phyloP scores from a whole-genome alignment of 495 filamentous ascomycete genomes.

The Melanomma pulvis-pyrius region DNA sequence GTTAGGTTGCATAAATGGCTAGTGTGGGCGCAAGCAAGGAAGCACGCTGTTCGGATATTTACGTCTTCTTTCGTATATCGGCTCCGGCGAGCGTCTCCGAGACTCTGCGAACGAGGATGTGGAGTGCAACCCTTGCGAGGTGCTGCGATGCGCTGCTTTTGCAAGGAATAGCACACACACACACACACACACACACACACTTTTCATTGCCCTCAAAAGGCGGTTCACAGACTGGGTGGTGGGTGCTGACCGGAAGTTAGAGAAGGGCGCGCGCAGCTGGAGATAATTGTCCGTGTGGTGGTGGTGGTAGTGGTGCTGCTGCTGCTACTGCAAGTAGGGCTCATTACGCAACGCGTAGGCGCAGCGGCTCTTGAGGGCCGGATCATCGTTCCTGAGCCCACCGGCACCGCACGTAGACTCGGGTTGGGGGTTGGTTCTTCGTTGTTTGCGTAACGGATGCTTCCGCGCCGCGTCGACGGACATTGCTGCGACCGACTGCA shows the following conservation, averaged over 20 bases:
- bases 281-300: conserved; percentile 28
- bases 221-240: neutral
- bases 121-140: neutral
- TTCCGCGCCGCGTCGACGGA: conserved; percentile 13
- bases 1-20: neutral
- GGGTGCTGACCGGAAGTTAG: conserved; percentile 28
- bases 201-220: neutral
- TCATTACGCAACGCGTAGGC: neutral
- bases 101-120: neutral
- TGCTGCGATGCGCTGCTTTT: conserved; percentile 11
- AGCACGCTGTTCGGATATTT: neutral
- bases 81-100: neutral
- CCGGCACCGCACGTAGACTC: neutral
- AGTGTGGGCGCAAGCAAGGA: conserved; percentile 1
- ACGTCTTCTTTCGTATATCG: neutral
- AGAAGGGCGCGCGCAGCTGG: neutral
- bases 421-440: neutral
- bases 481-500: conserved; percentile 2
- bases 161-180: no score
- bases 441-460: conserved; percentile 11
- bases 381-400: conserved; percentile 26
- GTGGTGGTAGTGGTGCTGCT: neutral
- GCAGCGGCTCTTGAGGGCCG: conserved; percentile 8
- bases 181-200: no score
- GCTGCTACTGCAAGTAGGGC: neutral